Conservation (phyloP, 306 rosid genomes). For the Cucurbita maxima region DNA sequence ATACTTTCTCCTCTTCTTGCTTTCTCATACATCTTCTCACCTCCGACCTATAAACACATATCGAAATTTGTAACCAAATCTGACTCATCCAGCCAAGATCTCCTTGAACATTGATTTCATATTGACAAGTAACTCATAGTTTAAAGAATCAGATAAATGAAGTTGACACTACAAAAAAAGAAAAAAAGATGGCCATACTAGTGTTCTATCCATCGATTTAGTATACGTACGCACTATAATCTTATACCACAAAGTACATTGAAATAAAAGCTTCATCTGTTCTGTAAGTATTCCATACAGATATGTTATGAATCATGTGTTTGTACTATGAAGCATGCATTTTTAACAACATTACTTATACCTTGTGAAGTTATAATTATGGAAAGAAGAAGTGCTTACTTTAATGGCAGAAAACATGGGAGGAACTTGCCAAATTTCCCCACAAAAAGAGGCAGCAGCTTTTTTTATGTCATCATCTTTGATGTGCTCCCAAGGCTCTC, state of each 20-base stretch:
- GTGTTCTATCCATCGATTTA: too few species aligned
- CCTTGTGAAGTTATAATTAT: not conserved
- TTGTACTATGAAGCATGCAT: not conserved
- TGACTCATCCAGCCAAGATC: not conserved
- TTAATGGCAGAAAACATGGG: constrained; percentile 99
- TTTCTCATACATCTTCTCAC: constrained; percentile 88
- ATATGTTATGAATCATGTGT: not conserved
- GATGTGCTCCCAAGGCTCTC: constrained; percentile 98
- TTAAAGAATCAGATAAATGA: not conserved
- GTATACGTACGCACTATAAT: too few species aligned
- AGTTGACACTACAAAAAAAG: too few species aligned
- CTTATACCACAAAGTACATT: too few species aligned
- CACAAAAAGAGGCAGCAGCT: constrained; percentile 55
- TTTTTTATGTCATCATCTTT: constrained; percentile 75
- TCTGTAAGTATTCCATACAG: not conserved
- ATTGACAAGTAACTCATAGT: not conserved
- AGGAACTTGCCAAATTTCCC: constrained; percentile 99
- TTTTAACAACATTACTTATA: not conserved
- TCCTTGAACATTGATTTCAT: not conserved
- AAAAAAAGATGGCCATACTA: too few species aligned
- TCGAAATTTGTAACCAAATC: constrained; percentile 9
- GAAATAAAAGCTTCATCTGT: not conserved
- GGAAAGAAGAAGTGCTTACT: constrained; percentile 32
- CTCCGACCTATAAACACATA: constrained; percentile 60
- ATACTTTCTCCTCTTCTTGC: constrained; percentile 97